phyloP scores from a whole-genome alignment of 176 grass and related monocot species.

The Oryza nivara region DNA sequence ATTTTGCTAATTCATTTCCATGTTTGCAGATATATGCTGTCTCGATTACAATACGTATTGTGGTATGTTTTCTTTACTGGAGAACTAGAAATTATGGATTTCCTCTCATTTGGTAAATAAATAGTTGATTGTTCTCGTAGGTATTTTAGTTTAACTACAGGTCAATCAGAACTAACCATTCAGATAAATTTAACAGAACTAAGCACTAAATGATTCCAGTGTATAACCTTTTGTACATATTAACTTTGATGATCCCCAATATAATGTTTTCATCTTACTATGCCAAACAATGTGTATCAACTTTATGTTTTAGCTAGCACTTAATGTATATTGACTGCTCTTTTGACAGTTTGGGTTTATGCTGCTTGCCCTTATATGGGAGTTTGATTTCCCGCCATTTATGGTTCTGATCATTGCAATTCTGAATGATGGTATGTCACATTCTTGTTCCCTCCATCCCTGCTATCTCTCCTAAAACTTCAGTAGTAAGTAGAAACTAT shows the following conservation, averaged over 20 bases:
- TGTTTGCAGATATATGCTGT: constrained; percentile 57
- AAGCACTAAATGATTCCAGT: neutral
- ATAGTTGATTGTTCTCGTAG: neutral
- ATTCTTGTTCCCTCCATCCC: constrained; percentile 10
- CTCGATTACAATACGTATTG: constrained; percentile 61
- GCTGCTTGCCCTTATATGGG: constrained; percentile 63
- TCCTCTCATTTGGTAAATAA: neutral
- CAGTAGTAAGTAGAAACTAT: neutral
- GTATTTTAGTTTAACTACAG: neutral
- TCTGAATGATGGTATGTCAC: constrained; percentile 64
- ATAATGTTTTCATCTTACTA: constrained; percentile 2
- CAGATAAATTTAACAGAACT: neutral
- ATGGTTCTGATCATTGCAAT: constrained; percentile 78
- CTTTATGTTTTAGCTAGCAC: neutral
- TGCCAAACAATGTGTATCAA: neutral
- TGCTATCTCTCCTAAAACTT: neutral
- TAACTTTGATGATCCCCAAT: neutral
- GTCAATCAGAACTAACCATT: constrained; percentile 2
- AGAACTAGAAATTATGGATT: neutral
- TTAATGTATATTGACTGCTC: constrained; percentile 15
- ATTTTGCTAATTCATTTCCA: neutral
- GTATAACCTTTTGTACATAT: neutral
- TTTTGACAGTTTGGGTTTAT: constrained; percentile 62
- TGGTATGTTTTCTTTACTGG: constrained; percentile 40
- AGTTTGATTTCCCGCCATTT: constrained; percentile 59